Percentiles rank a stretch among this genome's conserved stretches.
Evolutionary conservation across 2,329 filamentous ascomycete species (phyloP).

Genomic region (Fusarium luffae): DNA sequence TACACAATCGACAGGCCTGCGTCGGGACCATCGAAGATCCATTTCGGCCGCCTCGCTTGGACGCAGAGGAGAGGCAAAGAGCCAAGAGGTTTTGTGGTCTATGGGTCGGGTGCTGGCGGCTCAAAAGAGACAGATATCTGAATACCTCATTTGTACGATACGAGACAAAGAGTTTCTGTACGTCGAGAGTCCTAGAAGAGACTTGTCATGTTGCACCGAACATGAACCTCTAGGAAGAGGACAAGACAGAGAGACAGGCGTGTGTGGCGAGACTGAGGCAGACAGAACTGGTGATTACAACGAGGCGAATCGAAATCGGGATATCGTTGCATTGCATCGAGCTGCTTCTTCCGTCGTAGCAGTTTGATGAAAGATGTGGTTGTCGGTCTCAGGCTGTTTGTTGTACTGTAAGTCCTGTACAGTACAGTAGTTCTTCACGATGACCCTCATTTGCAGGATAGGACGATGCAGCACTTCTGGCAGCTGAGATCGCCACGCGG

Average conservation of each 20-base stretch:
- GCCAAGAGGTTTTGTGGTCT: conserved; percentile 15
- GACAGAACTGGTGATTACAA: conserved; percentile 23
- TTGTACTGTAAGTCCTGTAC: conserved; percentile 1
- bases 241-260: conserved; percentile 14
- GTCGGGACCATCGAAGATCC: conserved; percentile 35
- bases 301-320: conserved; percentile 20
- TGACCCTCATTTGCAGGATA: conserved; percentile 19
- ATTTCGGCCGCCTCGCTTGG: conserved; percentile 27
- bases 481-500: conserved; percentile 27
- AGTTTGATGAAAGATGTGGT: conserved; percentile 7
- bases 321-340: conserved; percentile 37
- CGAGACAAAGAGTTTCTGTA: neutral
- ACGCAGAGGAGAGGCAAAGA: conserved; percentile 26
- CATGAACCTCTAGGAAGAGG: conserved; percentile 4
- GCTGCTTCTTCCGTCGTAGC: conserved; percentile 19
- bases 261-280: conserved; percentile 28
- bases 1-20: conserved; percentile 19
- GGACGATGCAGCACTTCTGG: conserved; percentile 2
- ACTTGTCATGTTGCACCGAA: conserved; percentile 36
- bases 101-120: conserved; percentile 31
- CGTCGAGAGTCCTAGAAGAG: conserved; percentile 12
- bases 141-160: neutral
- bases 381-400: conserved; percentile 5
- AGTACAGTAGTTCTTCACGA: neutral
- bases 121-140: conserved; percentile 21